Conservation (phyloP, 2,329 filamentous ascomycete species). For the Diaporthe vexans region DNA sequence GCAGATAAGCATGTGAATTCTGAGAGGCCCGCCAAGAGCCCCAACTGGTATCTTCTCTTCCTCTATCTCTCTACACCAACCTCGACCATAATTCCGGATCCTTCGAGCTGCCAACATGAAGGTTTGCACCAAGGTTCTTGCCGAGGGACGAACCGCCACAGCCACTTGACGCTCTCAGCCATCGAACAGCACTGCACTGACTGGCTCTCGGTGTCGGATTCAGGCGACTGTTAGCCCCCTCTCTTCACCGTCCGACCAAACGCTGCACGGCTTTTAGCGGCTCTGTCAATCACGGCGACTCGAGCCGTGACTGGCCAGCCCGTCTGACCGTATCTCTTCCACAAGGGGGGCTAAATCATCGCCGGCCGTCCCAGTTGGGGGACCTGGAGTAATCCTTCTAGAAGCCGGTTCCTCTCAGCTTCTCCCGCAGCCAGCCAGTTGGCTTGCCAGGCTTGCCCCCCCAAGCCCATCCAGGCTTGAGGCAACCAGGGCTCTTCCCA, state of each 20-base stretch:
- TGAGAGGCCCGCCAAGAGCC: slow-evolving; percentile 1
- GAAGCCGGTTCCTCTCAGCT: slow-evolving; percentile 33
- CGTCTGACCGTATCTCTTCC: background rate
- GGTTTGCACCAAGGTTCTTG: slow-evolving; percentile 5
- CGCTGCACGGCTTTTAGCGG: slow-evolving; percentile 21
- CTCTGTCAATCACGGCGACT: slow-evolving; percentile 21
- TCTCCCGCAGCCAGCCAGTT: slow-evolving; percentile 7
- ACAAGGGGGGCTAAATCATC: background rate
- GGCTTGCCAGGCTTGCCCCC: background rate
- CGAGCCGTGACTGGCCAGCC: slow-evolving; percentile 2
- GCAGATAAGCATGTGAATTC: slow-evolving; percentile 17
- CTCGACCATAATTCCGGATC: background rate
- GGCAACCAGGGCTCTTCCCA: too few relatives aligned
- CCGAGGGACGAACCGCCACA: background rate
- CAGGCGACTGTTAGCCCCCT: background rate
- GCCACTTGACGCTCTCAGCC: background rate
- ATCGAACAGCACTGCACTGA: background rate
- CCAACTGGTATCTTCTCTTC: background rate
- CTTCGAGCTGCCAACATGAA: background rate
- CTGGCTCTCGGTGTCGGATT: slow-evolving; percentile 20
- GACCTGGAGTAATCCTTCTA: slow-evolving; percentile 31
- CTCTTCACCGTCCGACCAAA: slow-evolving; percentile 9
- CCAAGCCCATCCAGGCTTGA: background rate
- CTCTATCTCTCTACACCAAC: background rate
- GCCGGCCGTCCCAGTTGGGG: slow-evolving; percentile 5